phyloP scores from a whole-genome alignment of 2,329 filamentous ascomycete genomes.

The Penicillium sp. region DNA sequence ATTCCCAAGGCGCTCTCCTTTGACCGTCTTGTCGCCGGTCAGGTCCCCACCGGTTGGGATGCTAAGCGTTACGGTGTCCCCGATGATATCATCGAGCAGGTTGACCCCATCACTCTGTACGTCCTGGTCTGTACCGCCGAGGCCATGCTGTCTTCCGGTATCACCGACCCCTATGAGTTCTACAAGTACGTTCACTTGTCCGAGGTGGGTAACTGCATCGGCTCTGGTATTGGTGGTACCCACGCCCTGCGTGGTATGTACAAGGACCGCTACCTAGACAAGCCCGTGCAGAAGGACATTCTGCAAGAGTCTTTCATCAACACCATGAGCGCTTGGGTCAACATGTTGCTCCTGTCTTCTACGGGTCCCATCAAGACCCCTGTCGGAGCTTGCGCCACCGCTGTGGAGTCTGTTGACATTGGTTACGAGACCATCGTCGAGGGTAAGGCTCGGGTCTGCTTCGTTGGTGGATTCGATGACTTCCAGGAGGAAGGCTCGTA shows the following conservation, averaged over 20 bases:
- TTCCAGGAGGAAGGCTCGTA: slow-evolving; percentile 99
- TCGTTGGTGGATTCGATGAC: slow-evolving; percentile 98
- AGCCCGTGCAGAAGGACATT: slow-evolving; percentile 97
- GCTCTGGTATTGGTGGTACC: slow-evolving; percentile 96
- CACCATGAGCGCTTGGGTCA: slow-evolving; percentile 99
- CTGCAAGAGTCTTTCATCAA: slow-evolving; percentile 99
- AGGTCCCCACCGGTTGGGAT: slow-evolving; percentile 96
- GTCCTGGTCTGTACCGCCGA: slow-evolving; percentile 92
- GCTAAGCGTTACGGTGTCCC: slow-evolving; percentile 93
- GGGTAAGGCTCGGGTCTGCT: slow-evolving; percentile 93
- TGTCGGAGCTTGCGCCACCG: slow-evolving; percentile 93
- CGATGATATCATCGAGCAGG: slow-evolving; percentile 95
- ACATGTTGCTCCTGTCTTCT: slow-evolving; percentile 96
- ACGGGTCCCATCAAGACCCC: slow-evolving; percentile 98
- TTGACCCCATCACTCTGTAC: slow-evolving; percentile 92
- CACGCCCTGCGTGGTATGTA: slow-evolving; percentile 94
- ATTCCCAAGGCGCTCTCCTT: slow-evolving; percentile 97
- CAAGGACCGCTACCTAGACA: slow-evolving; percentile 93
- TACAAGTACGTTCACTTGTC: slow-evolving; percentile 99
- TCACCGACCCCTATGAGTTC: slow-evolving; percentile 98
- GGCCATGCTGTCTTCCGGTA: slow-evolving; percentile 82
- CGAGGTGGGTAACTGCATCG: slow-evolving; percentile 95
- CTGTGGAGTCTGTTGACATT: slow-evolving; percentile 94
- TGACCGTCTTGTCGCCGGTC: slow-evolving; percentile 92
- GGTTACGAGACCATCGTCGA: slow-evolving; percentile 98